Conservation (phyloP, 2,329 filamentous ascomycete species). For the Colletotrichum coccodes region DNA sequence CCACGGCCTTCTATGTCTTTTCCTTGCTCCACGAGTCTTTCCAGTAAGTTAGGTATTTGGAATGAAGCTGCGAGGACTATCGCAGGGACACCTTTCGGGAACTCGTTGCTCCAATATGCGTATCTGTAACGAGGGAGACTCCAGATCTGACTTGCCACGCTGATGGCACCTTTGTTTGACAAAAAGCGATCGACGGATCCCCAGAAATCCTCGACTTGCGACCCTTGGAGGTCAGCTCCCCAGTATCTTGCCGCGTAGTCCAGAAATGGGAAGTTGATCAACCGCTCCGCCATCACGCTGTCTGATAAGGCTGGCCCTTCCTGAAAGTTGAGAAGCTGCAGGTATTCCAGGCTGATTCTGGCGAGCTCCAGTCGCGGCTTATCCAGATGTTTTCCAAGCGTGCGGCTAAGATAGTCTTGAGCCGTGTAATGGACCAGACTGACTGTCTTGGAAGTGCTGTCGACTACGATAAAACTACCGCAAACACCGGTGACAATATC, state of each 20-base stretch:
- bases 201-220: background rate
- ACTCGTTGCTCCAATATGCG: background rate
- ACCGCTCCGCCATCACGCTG: background rate
- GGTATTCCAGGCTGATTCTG: background rate
- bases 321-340: background rate
- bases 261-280: background rate
- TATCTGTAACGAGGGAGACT: background rate
- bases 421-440: background rate
- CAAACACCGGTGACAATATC: constrained; percentile 1
- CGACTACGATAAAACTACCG: background rate
- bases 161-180: background rate
- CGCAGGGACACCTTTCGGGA: background rate
- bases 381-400: background rate
- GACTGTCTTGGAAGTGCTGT: background rate
- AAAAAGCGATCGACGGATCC: background rate
- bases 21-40: background rate
- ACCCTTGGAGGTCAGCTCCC: background rate
- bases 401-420: background rate
- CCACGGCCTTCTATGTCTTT: background rate
- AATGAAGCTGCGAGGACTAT: background rate
- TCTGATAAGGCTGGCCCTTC: background rate
- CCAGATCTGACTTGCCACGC: background rate
- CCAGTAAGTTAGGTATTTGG: background rate
- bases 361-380: background rate
- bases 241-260: background rate